phyloP scores from a whole-genome alignment of 208 protist genomes.

The Trypanosoma caninum region DNA sequence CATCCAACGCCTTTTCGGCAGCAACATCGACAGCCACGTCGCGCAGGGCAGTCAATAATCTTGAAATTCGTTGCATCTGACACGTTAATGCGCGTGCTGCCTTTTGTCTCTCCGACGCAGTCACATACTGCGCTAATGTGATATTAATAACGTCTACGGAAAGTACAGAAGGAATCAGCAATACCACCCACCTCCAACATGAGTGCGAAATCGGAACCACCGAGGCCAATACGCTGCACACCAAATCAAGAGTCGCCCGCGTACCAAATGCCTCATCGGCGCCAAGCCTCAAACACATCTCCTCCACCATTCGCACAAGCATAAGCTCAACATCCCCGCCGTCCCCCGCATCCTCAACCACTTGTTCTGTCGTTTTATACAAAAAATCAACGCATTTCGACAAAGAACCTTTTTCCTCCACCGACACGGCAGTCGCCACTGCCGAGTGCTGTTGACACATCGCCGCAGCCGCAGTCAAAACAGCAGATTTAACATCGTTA shows the following conservation, averaged over 20 bases:
- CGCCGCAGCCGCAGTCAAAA: conserved; percentile 7
- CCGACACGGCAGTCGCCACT: not conserved
- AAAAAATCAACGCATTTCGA: conserved; percentile 1
- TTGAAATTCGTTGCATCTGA: not conserved
- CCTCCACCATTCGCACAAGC: conserved; percentile 34
- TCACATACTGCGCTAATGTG: conserved; percentile 11
- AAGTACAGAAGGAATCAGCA: conserved; percentile 26
- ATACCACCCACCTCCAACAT: conserved; percentile 32
- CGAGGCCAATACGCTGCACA: conserved; percentile 31
- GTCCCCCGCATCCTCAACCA: not conserved
- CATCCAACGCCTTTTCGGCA: not conserved
- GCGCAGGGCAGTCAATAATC: conserved; percentile 14
- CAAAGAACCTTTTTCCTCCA: not conserved
- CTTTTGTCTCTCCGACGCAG: not conserved
- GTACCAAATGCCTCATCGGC: conserved; percentile 55
- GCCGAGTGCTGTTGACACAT: conserved; percentile 13
- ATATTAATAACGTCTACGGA: conserved; percentile 5
- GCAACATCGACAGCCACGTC: not conserved
- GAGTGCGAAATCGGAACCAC: conserved; percentile 38
- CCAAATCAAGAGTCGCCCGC: conserved; percentile 24
- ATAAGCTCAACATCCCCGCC: conserved; percentile 4
- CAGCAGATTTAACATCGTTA: not conserved
- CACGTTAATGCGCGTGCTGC: not conserved
- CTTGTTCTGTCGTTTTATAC: not conserved
- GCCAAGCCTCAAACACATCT: conserved; percentile 30